phyloP scores from a whole-genome alignment of 208 protist genomes.

The Wallacemonas sp. region DNA sequence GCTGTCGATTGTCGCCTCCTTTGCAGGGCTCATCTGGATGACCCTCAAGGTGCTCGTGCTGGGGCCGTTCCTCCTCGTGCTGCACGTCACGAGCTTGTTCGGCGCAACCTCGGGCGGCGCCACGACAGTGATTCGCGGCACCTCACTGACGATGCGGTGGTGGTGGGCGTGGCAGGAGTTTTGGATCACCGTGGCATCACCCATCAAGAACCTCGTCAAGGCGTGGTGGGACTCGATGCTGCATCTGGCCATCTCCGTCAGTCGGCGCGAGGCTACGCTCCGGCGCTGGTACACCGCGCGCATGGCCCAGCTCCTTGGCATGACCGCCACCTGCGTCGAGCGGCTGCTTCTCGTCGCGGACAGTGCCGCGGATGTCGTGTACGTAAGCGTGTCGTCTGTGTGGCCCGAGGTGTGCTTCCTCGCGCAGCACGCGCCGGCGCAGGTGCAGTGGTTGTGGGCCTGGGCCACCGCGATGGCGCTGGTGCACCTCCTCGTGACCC shows the following conservation, averaged over 20 bases:
- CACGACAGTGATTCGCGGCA: constrained; percentile 43
- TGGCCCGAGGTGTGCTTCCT: constrained; percentile 23
- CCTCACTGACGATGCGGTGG: constrained; percentile 56
- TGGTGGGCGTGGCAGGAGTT: constrained; percentile 75
- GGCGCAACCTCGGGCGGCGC: constrained; percentile 26
- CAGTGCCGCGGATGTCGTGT: constrained; percentile 28
- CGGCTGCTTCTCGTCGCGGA: constrained; percentile 14
- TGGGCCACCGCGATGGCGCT: background rate
- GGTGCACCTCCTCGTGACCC: background rate
- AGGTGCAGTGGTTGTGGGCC: background rate
- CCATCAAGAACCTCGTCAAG: constrained; percentile 80
- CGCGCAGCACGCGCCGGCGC: background rate
- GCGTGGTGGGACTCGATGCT: constrained; percentile 76
- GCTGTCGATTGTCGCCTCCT: constrained; percentile 30
- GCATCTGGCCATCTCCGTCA: constrained; percentile 47
- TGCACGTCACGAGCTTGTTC: constrained; percentile 39
- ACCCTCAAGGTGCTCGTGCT: constrained; percentile 53
- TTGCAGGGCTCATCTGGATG: constrained; percentile 39
- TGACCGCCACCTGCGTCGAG: constrained; percentile 23
- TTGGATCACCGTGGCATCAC: constrained; percentile 76
- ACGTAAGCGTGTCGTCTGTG: constrained; percentile 35
- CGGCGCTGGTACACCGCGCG: constrained; percentile 61
- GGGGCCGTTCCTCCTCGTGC: constrained; percentile 56
- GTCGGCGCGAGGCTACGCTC: constrained; percentile 67
- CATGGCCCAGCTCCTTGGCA: constrained; percentile 7